Conservation (phyloP, 2,329 filamentous ascomycete genomes). For the Pyricularia pennisetigena region DNA sequence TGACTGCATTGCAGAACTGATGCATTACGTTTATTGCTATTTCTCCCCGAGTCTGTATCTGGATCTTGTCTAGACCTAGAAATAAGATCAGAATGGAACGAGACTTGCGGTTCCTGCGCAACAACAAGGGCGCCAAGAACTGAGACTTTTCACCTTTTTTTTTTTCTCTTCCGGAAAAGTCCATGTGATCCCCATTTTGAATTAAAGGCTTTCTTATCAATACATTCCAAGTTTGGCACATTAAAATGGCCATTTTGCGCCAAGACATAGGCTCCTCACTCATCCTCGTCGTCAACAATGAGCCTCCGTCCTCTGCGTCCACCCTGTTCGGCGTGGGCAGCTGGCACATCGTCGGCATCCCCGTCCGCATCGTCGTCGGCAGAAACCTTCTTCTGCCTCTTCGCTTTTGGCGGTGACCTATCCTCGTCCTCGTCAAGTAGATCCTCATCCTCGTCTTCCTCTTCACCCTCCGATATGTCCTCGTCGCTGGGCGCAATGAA, state of each 20-base stretch:
- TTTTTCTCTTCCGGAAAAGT: background rate
- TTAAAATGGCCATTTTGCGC: background rate
- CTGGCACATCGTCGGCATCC: slow-evolving; percentile 34
- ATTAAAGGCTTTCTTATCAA: background rate
- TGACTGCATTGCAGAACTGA: background rate
- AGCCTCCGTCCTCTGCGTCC: slow-evolving; percentile 40
- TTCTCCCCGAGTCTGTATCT: background rate
- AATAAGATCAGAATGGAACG: background rate
- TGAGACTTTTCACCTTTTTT: background rate
- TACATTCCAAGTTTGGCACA: background rate
- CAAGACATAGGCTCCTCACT: slow-evolving; percentile 22
- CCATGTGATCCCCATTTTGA: background rate
- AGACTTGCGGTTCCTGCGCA: background rate
- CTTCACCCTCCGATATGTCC: slow-evolving; percentile 48
- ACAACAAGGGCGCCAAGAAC: background rate
- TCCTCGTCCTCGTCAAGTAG: slow-evolving; percentile 43
- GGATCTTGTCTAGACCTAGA: too few relatives aligned
- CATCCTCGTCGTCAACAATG: slow-evolving; percentile 52
- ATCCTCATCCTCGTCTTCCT: slow-evolving; percentile 51
- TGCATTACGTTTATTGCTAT: background rate
- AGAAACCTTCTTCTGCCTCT: slow-evolving; percentile 37
- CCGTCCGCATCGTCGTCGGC: slow-evolving; percentile 37
- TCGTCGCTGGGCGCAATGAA: slow-evolving; percentile 71
- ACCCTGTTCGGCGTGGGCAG: slow-evolving; percentile 22
- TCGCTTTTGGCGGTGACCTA: slow-evolving; percentile 31